Evolutionary conservation across 2,329 filamentous ascomycete species (phyloP), one percentile per base, ranked within the genome.

Genomic region (Boeremia lycopersici): DNA sequence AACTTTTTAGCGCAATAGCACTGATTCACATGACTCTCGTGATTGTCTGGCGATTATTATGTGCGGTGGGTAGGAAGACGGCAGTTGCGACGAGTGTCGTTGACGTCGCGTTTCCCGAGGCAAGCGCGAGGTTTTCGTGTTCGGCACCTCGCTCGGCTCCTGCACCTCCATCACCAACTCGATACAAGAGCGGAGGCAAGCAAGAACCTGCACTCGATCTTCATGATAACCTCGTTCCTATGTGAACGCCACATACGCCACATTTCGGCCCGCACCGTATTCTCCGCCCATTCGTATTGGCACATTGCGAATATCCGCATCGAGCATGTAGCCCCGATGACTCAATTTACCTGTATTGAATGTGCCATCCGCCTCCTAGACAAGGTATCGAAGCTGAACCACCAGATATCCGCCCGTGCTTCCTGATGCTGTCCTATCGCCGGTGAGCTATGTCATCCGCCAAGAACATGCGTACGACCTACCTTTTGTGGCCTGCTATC

Each of bases 381-480:
- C 25, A 46, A 13, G 35, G 19, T 36, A 33, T 44, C 13, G 48
- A 39, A 2, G n/a, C 31, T 8, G n/a, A 19, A 17, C 34, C 17
- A 17, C 19, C 33, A 28, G 1, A 38, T 1, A 4, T 29, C 19
- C 29, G 40, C 41, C 17, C 33, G 13, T 26, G 23, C 26, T 35
- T 23, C 40, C 41, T 28, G 13, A 33, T 45, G 9, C 29, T 19
- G 34, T 29, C 29, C 13, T 2, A 29, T 44, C 34, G 1, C 48
- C 48, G 48, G 7, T 8, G 13, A 35, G 11, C 4, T 23, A 43
- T 25, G 31, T 17, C 12, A 17, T 19, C 10, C 12, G 48, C 48
- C 34, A 31, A 45, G 41, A 40, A 19, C 9, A 33, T n/a, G 41
- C 40, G 17, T 51, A 4, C 48, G 28, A 51, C 48, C 48, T 51